Conservation (phyloP, 2,329 filamentous ascomycete species). For the Aspergillus viridinutans region DNA sequence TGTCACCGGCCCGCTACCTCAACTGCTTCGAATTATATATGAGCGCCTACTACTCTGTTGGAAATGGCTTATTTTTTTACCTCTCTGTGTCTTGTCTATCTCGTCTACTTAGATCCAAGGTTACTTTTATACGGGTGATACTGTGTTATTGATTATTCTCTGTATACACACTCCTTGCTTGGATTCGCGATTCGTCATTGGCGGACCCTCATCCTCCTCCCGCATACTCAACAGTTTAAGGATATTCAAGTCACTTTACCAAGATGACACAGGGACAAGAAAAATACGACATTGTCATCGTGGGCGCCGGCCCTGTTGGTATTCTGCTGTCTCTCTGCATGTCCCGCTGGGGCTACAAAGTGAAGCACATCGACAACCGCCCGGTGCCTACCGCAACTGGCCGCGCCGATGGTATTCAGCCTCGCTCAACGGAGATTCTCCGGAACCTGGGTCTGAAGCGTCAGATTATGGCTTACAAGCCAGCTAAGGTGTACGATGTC, state of each 20-base stretch:
- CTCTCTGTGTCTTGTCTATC: slow-evolving; percentile 1
- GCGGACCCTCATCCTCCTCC: background rate
- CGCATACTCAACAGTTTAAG: background rate
- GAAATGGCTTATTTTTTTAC: slow-evolving; percentile 3
- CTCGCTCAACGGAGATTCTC: slow-evolving; percentile 78
- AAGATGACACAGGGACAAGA: slow-evolving; percentile 34
- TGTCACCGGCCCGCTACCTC: slow-evolving; percentile 17
- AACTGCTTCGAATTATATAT: slow-evolving; percentile 24
- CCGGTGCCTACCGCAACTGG: slow-evolving; percentile 80
- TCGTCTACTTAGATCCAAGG: background rate
- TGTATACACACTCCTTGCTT: background rate
- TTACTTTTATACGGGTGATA: slow-evolving; percentile 4
- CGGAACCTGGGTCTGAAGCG: slow-evolving; percentile 87
- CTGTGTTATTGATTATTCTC: background rate
- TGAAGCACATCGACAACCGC: slow-evolving; percentile 92
- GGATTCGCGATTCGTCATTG: background rate
- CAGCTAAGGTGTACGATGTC: slow-evolving; percentile 75
- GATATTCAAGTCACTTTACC: slow-evolving; percentile 2
- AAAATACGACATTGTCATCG: slow-evolving; percentile 69
- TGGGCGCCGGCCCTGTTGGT: slow-evolving; percentile 85
- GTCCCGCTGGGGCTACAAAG: slow-evolving; percentile 87
- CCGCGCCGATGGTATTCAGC: slow-evolving; percentile 87
- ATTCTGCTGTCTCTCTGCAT: slow-evolving; percentile 83
- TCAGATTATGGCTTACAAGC: slow-evolving; percentile 79
- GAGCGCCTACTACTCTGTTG: slow-evolving; percentile 16